Base-by-base conservation (phyloP, 2,329 filamentous ascomycete species). In the Cladorrhinum sp. region DNA sequence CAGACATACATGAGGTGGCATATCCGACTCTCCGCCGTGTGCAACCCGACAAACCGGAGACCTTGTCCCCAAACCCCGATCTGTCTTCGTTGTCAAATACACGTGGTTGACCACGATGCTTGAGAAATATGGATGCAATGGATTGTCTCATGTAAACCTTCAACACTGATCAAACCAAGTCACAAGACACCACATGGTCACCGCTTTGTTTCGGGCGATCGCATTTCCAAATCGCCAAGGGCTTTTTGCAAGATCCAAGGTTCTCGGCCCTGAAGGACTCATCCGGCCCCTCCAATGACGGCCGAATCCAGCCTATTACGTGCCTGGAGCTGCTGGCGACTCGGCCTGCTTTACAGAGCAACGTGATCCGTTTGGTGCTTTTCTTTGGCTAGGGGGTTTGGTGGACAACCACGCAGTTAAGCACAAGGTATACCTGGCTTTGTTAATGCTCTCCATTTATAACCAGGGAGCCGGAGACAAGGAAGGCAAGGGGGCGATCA, bases 321-420 rank as follows among this genome's bases (percentile, higher is more conserved):
- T 52, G 32, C 25, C n/a, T 51, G 27, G 54, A 60, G 20, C 24
- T 60, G 58, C 54, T 59, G 49, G 38, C 58, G 45, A 57, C 56
- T 66, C 55, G 62, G 60, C 60, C 60, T 60, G 50, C 45, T 50
- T 59, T 45, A 22, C 45, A 53, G 50, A 50, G 27, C 53, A 62
- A 61, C 58, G 64, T 62, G 64, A 63, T 65, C 58, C 59, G 64
- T 62, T 24, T 64, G 59, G 64, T 51, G 50, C 41, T 52, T 54
- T 55, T 56, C 56, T 53, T 55, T 60, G 38, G 59, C 53, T 55
- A 20, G 18, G 22, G n/a, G 29, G 24, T 55, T 53, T 57, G 55
- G 57, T 36, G 50, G 55, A 25, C 24, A 20, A 48, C 29, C 56
- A 53, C 20, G 27, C 58, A 38, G 16, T 16, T 59, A 58, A 50